A percentile compares a stretch with the other conserved stretches of the same genome.
phyloP scores from a whole-genome alignment of 2,329 filamentous ascomycete genomes.

The Aureobasidium namibiae region DNA sequence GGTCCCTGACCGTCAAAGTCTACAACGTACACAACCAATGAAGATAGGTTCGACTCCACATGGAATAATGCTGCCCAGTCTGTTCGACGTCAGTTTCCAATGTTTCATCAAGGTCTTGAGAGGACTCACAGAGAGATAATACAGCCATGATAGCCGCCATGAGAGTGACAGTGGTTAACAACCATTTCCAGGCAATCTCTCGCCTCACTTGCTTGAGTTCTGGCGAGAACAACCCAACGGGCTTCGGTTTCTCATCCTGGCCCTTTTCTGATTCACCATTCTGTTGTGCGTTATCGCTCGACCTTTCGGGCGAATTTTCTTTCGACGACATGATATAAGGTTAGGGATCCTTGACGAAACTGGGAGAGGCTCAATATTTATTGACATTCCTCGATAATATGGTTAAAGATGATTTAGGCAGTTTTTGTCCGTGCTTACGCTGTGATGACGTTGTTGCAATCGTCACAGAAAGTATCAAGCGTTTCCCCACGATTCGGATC shows the following conservation, averaged over 20 bases:
- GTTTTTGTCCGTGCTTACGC: not conserved
- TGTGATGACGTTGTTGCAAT: not conserved
- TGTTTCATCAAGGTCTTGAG: not conserved
- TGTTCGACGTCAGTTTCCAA: not conserved
- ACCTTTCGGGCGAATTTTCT: not conserved
- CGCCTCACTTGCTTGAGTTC: conserved; percentile 31
- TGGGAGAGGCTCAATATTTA: not conserved
- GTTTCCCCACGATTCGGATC: not conserved
- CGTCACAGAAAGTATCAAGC: not conserved
- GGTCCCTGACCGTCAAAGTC: conserved; percentile 55
- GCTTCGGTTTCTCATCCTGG: conserved; percentile 17
- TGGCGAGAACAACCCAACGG: conserved; percentile 41
- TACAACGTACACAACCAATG: conserved; percentile 50
- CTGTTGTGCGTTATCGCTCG: not conserved
- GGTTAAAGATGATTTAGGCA: not conserved
- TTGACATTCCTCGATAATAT: not conserved
- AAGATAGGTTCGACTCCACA: conserved; percentile 40
- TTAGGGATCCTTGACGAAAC: not conserved
- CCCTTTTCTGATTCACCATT: conserved; percentile 6
- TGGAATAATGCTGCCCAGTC: conserved; percentile 51
- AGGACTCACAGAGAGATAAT: conserved; percentile 37
- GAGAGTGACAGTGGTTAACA: conserved; percentile 40
- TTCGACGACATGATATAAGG: not conserved
- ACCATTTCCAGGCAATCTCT: conserved; percentile 34
- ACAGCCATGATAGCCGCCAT: conserved; percentile 48